These are phyloP conservation scores for Moesziomyces sp. DNA, from an alignment of 1,284 basidiomycete species.

Conservation along the genomic window DNA sequence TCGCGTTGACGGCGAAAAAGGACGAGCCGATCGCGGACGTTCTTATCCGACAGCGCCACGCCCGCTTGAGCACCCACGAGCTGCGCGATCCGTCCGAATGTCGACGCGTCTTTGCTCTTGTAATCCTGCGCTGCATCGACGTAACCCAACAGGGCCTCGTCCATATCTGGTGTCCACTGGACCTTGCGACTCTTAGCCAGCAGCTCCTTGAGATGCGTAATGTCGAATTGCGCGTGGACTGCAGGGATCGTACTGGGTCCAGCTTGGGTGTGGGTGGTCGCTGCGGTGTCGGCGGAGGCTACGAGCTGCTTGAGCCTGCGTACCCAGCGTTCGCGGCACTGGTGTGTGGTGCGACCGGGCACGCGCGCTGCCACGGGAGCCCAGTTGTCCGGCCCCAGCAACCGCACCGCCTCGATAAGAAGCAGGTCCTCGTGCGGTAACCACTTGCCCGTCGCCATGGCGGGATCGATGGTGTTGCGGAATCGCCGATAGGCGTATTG, in stretches of 20 bases:
- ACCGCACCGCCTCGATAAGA: slow-evolving; percentile 19
- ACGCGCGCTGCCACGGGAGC: slow-evolving; percentile 22
- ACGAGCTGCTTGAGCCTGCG: slow-evolving; percentile 28
- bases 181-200: slow-evolving; percentile 13
- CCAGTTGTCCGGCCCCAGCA: slow-evolving; percentile 31
- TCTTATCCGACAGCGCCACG: slow-evolving; percentile 24
- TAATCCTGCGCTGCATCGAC: slow-evolving; percentile 14
- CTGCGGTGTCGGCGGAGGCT: not conserved
- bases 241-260: not conserved
- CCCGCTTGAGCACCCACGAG: slow-evolving; percentile 6
- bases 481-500: slow-evolving; percentile 29
- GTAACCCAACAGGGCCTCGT: slow-evolving; percentile 10
- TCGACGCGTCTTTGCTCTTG: slow-evolving; percentile 8
- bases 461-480: slow-evolving; percentile 35
- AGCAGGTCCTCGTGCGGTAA: slow-evolving; percentile 22
- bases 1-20: slow-evolving; percentile 1
- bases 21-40: slow-evolving; percentile 14
- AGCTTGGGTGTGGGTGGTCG: not conserved
- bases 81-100: slow-evolving; percentile 21
- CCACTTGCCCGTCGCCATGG: slow-evolving; percentile 34
- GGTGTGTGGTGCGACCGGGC: slow-evolving; percentile 26
- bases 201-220: slow-evolving; percentile 3
- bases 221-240: not conserved
- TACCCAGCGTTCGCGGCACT: slow-evolving; percentile 41
- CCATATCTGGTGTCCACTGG: slow-evolving; percentile 30